Conservation (phyloP, 75 land plant species). For the Chamaecyparis obtusa region DNA sequence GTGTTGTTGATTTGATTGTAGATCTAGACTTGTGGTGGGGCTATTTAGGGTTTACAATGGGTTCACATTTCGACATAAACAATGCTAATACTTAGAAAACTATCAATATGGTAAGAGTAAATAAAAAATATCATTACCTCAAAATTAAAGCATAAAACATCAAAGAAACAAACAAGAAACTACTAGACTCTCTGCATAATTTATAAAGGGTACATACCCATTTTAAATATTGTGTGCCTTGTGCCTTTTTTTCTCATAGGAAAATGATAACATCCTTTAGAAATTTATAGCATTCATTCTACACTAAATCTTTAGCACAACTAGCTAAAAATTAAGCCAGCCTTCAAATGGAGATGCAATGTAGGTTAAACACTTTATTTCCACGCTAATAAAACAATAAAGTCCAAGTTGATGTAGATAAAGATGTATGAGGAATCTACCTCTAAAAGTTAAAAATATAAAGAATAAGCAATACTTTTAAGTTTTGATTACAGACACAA, state of each 20-base stretch:
- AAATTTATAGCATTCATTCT: not conserved
- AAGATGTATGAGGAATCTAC: not conserved
- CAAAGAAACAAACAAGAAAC: not conserved
- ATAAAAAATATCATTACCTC: not conserved
- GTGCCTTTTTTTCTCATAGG: not conserved
- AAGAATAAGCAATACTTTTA: not conserved
- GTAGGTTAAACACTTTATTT: not conserved
- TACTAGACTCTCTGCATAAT: not conserved
- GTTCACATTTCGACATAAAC: no score
- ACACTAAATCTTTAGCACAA: not conserved
- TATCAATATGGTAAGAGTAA: not conserved
- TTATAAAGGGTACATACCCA: not conserved
- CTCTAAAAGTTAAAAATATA: not conserved
- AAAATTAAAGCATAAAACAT: not conserved
- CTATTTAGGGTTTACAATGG: no score
- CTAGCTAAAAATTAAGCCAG: not conserved
- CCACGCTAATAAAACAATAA: not conserved
- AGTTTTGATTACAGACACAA: not conserved
- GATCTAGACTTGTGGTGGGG: no score
- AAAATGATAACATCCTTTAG: conserved; percentile 5
- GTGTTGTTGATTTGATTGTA: no score
- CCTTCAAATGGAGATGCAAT: not conserved
- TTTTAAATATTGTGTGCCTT: not conserved
- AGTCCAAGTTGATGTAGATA: not conserved
- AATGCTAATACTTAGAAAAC: not conserved